phyloP scores from a whole-genome alignment of 1,139 yeast genomes.

The Scheffersomyces lignicola region DNA sequence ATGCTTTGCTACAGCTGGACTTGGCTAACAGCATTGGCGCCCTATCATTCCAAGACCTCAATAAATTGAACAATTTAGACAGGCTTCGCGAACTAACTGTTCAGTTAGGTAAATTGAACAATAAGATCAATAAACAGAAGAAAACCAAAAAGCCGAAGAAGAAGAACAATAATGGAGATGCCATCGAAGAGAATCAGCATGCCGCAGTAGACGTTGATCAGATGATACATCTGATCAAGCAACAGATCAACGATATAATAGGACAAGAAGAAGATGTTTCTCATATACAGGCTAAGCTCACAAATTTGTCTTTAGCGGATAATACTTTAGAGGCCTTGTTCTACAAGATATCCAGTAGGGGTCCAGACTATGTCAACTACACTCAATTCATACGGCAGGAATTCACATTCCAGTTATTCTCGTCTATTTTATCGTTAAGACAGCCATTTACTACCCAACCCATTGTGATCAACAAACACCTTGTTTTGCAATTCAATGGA shows the following conservation, averaged over 20 bases:
- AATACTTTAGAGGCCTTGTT: slow-evolving; percentile 28
- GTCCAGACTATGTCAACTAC: slow-evolving; percentile 48
- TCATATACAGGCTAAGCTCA: background rate
- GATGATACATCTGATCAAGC: background rate
- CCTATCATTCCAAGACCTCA: slow-evolving; percentile 21
- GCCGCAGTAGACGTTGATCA: slow-evolving; percentile 6
- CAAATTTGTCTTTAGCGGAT: too few relatives aligned
- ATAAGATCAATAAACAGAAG: slow-evolving; percentile 26
- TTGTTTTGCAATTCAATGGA: slow-evolving; percentile 75
- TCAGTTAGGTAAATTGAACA: slow-evolving; percentile 25
- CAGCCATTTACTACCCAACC: slow-evolving; percentile 82
- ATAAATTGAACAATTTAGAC: slow-evolving; percentile 28
- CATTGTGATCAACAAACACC: slow-evolving; percentile 21
- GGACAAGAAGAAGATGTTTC: background rate
- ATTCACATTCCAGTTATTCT: slow-evolving; percentile 36
- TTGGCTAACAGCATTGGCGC: slow-evolving; percentile 12
- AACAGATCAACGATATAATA: background rate
- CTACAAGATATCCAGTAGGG: slow-evolving; percentile 50
- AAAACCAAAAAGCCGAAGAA: slow-evolving; percentile 15
- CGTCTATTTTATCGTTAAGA: slow-evolving; percentile 78
- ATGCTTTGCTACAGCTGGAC: slow-evolving; percentile 11
- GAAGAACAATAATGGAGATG: slow-evolving; percentile 17
- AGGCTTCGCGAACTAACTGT: slow-evolving; percentile 22
- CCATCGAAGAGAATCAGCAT: slow-evolving; percentile 6
- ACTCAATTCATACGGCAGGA: slow-evolving; percentile 13